Evolutionary conservation across 83 land plant genomes (phyloP), one percentile per base, ranked within the genome.

Genomic region (Larix sibirica): DNA sequence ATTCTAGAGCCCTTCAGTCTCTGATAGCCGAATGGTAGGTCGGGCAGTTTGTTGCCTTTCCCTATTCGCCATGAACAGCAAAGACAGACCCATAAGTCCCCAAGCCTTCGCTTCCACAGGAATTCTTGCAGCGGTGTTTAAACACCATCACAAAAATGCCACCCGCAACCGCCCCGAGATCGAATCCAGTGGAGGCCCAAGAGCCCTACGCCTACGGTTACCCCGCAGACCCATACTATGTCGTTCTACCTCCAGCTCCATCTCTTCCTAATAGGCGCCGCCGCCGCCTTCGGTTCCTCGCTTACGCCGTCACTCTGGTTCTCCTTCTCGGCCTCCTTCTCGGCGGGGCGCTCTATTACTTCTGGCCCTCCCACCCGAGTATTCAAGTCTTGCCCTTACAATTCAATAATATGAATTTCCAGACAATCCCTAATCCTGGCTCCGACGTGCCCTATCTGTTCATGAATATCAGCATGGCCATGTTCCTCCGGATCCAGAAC

Each of bases 341-440:
- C 82, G 33, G 60, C 80, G 82, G 80, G 84, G 81, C 80, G 81
- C 23, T 80, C 79, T 90, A 76, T 85, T 5, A 87, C 83, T 80
- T 93, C 83, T 90, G 82, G 83, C 95, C 95, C 67, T 82, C 88
- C 81, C 82, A 84, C 20, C 92, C 89, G 31, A 17, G 36, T 4
- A 82, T 93, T 69, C 40, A 69, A 23, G 81, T 88, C 77, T 66
- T 24, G 67, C 84, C 83, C 73, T 47, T 89, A 65, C 28, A 47
- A 4, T 87, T 90, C 80, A 74, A 86, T 33, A 80, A 60, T 83
- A 36, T 92, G 79, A 67, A 20, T 14, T 82, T 90, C 86, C 31
- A 60, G 12, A 42, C 66, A n/a, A n/a, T 24, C 5, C 38, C 79
- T 81, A 18, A 88, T 6, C 17, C 84, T 40, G 63, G 61, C 16